Base-by-base conservation (phyloP, 139 green algal species). In the Tetradesmus lagerheimii region DNA sequence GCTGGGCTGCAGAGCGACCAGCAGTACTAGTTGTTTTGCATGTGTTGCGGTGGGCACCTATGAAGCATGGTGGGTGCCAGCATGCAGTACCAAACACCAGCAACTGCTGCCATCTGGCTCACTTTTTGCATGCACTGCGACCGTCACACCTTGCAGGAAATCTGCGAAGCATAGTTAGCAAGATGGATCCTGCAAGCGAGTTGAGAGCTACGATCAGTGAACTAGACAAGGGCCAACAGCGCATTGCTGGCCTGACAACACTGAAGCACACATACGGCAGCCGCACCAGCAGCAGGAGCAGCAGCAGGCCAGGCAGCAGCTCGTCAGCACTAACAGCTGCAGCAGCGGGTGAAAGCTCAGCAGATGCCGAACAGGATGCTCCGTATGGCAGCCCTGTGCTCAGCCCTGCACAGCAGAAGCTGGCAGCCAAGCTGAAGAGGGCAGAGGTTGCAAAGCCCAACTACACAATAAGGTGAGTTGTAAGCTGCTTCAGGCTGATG, bases 71-170 rank as follows among this genome's bases (percentile, higher is more conserved):
- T 50, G 12, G 47, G 47, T 23, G 47, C 47, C 12, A 14, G 8
- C 12, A 16, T 62, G 47, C 47, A 62, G 12, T 62, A 62, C 12
- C 47, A 62, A 62, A 62, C 47, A 62, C 12, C 47, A 23, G 47
- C 47, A 62, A 62, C 12, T 62, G 5, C 47, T 62, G 43, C 5
- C 43, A 9, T 50, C 43, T 50, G 43, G 5, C 43, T 9, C 5
- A 5, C 43, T 50, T 50, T 50, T 20, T 64, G 50, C 50, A 27
- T 71, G 57, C 25, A 71, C 57, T 31, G 4, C 31, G 23, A 31
- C 20, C n/a, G n/a, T n/a, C n/a, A n/a, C n/a, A n/a, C n/a, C n/a
- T 87, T 15, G 27, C 83, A 88, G 83, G 83, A 4, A 88, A 88
- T 20, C 20, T 88, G 23, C 62, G 41, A 9, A 80, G 3, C 18